Evolutionary conservation across 306 rosid genomes (phyloP).

Genomic region (Coriaria nepalensis): DNA sequence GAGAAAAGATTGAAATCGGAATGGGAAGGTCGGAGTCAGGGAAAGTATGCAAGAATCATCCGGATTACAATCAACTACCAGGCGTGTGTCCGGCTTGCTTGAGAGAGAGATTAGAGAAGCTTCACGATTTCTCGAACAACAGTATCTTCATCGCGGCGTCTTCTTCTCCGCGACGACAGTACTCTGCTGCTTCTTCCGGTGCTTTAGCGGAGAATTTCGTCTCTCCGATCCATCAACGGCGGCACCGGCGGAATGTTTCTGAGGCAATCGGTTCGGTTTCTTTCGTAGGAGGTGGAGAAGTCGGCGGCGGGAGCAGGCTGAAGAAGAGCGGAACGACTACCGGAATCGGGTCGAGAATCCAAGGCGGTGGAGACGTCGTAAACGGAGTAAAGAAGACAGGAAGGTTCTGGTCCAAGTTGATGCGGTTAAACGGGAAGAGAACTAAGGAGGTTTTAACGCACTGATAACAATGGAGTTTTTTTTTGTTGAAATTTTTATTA

Average conservation of each 20-base stretch:
- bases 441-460: constrained; percentile 26
- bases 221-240: constrained; percentile 18
- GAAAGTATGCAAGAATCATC: no score
- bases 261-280: constrained; percentile 23
- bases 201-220: neutral
- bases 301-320: constrained; percentile 18
- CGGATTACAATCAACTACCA: no score
- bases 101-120: neutral
- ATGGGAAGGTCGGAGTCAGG: no score
- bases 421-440: constrained; percentile 33
- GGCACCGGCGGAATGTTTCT: constrained; percentile 34
- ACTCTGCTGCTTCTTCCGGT: constrained; percentile 10
- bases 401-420: constrained; percentile 56
- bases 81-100: no score
- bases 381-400: constrained; percentile 21
- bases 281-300: constrained; percentile 2
- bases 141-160: neutral
- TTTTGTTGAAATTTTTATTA: neutral
- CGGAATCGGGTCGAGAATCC: constrained; percentile 8
- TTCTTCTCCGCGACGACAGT: neutral
- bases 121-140: constrained; percentile 8
- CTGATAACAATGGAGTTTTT: constrained; percentile 5
- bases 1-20: no score
- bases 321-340: constrained; percentile 54
- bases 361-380: constrained; percentile 4